Conservation (phyloP, 352 stramenopile genomes). For the Plasmopara halstedii region DNA sequence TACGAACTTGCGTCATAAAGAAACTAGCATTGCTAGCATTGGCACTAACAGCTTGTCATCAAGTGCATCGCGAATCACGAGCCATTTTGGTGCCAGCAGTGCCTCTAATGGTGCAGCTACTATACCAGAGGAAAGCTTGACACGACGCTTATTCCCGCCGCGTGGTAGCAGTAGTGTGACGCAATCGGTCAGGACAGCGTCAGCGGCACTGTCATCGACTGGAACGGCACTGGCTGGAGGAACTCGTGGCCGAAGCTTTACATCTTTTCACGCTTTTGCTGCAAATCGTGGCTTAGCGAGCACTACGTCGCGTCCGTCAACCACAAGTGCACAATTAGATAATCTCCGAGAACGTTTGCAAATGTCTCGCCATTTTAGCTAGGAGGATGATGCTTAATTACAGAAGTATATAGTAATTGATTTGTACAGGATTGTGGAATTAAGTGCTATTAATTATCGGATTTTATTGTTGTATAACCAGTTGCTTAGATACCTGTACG, state of each 20-base stretch:
- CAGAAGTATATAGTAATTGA: no score
- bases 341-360: slow-evolving; percentile 23
- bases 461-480: no score
- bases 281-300: slow-evolving; percentile 17
- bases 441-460: no score
- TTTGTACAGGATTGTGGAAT: no score
- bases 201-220: slow-evolving; percentile 9
- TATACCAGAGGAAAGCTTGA: slow-evolving; percentile 29
- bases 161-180: slow-evolving; percentile 5
- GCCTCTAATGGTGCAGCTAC: slow-evolving; percentile 1
- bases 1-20: slow-evolving; percentile 11
- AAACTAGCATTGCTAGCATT: slow-evolving; percentile 7
- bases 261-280: slow-evolving; percentile 36
- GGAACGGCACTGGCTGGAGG: slow-evolving; percentile 6
- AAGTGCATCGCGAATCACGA: slow-evolving; percentile 11
- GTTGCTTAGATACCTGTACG: no score
- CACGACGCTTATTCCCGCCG: slow-evolving; percentile 40
- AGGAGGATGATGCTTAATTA: not conserved
- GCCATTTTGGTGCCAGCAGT: slow-evolving; percentile 10
- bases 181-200: slow-evolving; percentile 15
- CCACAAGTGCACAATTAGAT: slow-evolving; percentile 18
- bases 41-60: slow-evolving; percentile 11
- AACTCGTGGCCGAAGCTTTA: slow-evolving; percentile 37
- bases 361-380: slow-evolving; percentile 27
- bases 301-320: slow-evolving; percentile 14